Evolutionary conservation across 768 basidiomycete genomes (phyloP).

Genomic region (Botryobasidium botryosum): DNA sequence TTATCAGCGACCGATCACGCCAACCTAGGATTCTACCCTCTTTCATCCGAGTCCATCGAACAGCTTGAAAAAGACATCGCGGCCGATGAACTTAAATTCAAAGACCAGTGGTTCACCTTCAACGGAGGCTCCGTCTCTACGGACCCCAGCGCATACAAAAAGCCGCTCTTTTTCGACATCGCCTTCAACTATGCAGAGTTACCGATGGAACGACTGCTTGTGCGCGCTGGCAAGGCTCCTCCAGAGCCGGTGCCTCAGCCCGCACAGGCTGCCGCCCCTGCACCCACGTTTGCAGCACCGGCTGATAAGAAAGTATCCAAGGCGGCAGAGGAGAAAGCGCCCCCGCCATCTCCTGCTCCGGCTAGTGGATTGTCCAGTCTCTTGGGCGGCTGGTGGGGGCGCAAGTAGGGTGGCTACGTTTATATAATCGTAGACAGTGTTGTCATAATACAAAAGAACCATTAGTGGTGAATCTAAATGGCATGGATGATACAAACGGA

Average conservation of each 20-base stretch:
- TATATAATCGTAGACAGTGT: no score
- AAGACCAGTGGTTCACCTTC: constrained; percentile 61
- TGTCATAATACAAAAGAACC: no score
- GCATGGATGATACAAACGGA: no score
- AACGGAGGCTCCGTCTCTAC: constrained; percentile 40
- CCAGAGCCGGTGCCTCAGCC: constrained; percentile 15
- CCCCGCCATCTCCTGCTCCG: constrained; percentile 16
- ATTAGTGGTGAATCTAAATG: no score
- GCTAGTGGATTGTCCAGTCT: constrained; percentile 45
- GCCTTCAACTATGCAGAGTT: constrained; percentile 83
- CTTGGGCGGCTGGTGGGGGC: constrained; percentile 82
- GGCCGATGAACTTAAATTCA: constrained; percentile 33
- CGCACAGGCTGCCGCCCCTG: constrained; percentile 13
- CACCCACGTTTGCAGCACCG: constrained; percentile 12
- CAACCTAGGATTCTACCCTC: constrained; percentile 37
- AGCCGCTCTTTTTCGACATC: constrained; percentile 86
- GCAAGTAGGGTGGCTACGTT: no score
- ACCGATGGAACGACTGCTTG: constrained; percentile 61
- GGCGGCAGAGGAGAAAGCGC: constrained; percentile 32
- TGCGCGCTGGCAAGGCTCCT: constrained; percentile 47
- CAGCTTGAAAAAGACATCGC: constrained; percentile 36
- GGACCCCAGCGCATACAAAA: constrained; percentile 32
- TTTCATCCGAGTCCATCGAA: constrained; percentile 28
- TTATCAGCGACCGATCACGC: constrained; percentile 16
- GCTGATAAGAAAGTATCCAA: constrained; percentile 36